A percentile compares a stretch with the other conserved stretches of the same genome.
Evolutionary conservation across 2,329 filamentous ascomycete species (phyloP).

Genomic region (Tolypocladium ovalisporum): DNA sequence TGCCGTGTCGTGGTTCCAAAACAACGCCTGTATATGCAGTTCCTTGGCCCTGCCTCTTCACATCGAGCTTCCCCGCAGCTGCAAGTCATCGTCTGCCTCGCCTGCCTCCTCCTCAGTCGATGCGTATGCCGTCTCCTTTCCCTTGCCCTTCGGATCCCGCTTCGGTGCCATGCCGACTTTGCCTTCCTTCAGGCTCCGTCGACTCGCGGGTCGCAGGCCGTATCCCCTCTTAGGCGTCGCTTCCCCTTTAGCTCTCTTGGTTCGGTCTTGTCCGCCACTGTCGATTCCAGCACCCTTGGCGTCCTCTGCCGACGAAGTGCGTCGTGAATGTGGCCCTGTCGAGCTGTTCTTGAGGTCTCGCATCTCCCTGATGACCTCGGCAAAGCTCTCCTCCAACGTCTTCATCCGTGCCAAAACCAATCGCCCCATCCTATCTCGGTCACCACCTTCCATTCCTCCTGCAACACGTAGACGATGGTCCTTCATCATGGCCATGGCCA

Average conservation of each 20-base stretch:
- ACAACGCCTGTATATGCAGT: slow-evolving; percentile 1
- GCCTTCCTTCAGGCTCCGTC: slow-evolving; percentile 30
- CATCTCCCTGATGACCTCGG: slow-evolving; percentile 75
- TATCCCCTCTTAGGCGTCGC: slow-evolving; percentile 15
- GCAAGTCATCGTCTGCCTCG: slow-evolving; percentile 16
- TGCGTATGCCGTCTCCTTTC: slow-evolving; percentile 30
- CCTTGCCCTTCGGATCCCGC: slow-evolving; percentile 32
- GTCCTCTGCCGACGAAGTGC: slow-evolving; percentile 40
- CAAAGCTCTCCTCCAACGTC: slow-evolving; percentile 81
- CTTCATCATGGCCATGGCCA: slow-evolving; percentile 60
- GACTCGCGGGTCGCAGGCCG: slow-evolving; percentile 23
- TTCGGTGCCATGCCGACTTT: slow-evolving; percentile 15
- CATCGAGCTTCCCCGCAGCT: slow-evolving; percentile 30
- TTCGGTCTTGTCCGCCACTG: slow-evolving; percentile 20
- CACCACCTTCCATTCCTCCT: slow-evolving; percentile 24
- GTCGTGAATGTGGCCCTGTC: slow-evolving; percentile 34
- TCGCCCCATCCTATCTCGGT: slow-evolving; percentile 62
- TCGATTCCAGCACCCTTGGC: slow-evolving; percentile 18
- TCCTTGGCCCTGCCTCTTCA: slow-evolving; percentile 10
- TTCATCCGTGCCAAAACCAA: slow-evolving; percentile 87
- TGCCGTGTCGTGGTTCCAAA: not conserved
- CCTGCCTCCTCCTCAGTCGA: slow-evolving; percentile 22
- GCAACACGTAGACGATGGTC: slow-evolving; percentile 38
- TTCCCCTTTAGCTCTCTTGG: slow-evolving; percentile 14
- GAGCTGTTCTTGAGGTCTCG: slow-evolving; percentile 46